Evolutionary conservation across 306 rosid species (phyloP).

Genomic region (Cotoneaster glaucophyllus): DNA sequence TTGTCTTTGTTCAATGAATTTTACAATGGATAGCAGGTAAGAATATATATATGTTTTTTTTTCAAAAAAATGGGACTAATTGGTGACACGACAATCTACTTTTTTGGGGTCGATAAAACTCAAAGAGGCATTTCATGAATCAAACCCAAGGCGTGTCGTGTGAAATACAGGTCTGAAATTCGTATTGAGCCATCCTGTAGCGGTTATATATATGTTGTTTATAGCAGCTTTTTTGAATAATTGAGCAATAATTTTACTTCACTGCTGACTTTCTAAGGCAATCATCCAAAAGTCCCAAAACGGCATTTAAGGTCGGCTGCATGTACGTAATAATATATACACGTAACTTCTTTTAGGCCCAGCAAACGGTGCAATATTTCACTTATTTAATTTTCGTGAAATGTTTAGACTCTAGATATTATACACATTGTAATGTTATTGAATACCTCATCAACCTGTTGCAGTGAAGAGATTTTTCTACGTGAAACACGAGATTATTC

Average conservation of each 20-base stretch:
- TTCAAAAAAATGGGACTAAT: no score
- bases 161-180: no score
- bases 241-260: neutral
- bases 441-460: no score
- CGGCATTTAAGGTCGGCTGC: neutral
- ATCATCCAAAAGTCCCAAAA: neutral
- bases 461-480: no score
- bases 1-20: conserved; percentile 9
- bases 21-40: conserved; percentile 11
- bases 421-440: no score
- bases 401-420: neutral
- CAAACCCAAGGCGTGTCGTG: no score
- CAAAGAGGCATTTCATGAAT: no score
- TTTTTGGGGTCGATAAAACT: no score
- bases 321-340: neutral
- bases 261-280: conserved; percentile 4
- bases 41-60: neutral
- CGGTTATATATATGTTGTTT: neutral
- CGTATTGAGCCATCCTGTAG: no score
- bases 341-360: neutral
- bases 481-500: no score
- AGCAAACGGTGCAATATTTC: neutral
- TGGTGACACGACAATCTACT: accelerated
- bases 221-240: conserved; percentile 27
- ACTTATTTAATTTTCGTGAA: neutral